Percentiles rank a stretch among this genome's conserved stretches.
phyloP scores from a whole-genome alignment of 2,329 filamentous ascomycete genomes.

The Colletotrichum trifolii region DNA sequence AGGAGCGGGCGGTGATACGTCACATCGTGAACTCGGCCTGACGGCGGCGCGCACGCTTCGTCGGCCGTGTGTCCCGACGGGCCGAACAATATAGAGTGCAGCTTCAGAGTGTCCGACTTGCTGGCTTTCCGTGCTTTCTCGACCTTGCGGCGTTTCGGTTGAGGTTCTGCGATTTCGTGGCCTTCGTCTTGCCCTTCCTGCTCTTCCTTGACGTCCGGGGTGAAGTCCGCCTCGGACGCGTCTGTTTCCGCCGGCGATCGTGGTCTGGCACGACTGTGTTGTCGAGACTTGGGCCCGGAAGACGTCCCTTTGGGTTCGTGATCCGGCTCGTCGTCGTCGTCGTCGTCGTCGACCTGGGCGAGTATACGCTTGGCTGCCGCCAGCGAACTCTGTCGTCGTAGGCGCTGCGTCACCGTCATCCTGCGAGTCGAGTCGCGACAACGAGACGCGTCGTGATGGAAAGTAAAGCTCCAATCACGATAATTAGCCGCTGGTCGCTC shows the following conservation, averaged over 20 bases:
- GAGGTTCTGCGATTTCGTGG: conserved; percentile 18
- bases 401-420: conserved; percentile 18
- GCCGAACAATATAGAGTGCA: conserved; percentile 18
- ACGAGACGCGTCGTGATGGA: conserved; percentile 4
- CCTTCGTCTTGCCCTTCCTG: conserved; percentile 7
- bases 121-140: conserved; percentile 11
- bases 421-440: too few species aligned
- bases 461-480: background rate
- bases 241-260: conserved; percentile 18
- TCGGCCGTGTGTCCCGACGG: background rate
- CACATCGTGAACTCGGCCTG: background rate
- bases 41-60: background rate
- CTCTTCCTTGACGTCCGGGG: conserved; percentile 1
- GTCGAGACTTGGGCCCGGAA: conserved; percentile 1
- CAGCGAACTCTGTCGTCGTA: conserved; percentile 33
- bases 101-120: conserved; percentile 16
- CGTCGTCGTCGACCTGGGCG: conserved; percentile 28
- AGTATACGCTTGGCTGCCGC: conserved; percentile 31
- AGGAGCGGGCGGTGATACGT: conserved; percentile 63
- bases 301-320: conserved; percentile 1
- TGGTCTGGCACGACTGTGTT: background rate
- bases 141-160: conserved; percentile 23
- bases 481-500: too few species aligned
- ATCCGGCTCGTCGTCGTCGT: conserved; percentile 27
- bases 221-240: conserved; percentile 33